Conservation (phyloP, 306 rosid genomes). For the Coriaria nepalensis region DNA sequence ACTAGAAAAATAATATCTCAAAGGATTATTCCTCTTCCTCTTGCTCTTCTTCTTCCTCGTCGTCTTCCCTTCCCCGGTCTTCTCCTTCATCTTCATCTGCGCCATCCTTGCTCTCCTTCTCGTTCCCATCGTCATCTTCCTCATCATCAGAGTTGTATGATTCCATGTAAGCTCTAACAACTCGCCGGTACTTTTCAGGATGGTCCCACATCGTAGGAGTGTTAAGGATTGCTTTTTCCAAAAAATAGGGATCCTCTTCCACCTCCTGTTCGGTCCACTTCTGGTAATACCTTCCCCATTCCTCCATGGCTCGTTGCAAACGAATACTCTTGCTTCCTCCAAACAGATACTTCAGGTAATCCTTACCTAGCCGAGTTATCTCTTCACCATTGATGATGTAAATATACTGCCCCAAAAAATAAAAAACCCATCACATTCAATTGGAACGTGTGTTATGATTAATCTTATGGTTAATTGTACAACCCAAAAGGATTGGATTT, state of each 20-base stretch:
- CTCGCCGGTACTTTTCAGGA: conserved; percentile 4
- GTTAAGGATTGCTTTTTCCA: conserved; percentile 5
- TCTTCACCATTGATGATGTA: conserved; percentile 59
- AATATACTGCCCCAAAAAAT: conserved; percentile 41
- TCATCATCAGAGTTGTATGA: neutral
- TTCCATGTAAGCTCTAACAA: neutral
- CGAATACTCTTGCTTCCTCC: conserved; percentile 52
- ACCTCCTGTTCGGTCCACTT: conserved; percentile 22
- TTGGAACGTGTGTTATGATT: neutral
- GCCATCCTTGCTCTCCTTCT: no score
- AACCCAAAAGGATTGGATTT: no score
- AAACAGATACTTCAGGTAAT: conserved; percentile 44
- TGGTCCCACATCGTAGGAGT: conserved; percentile 14
- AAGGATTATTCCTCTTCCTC: no score
- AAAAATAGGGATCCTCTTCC: conserved; percentile 6
- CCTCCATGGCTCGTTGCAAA: conserved; percentile 33
- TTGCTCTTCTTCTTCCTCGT: no score
- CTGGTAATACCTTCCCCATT: conserved; percentile 30
- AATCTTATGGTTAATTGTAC: neutral
- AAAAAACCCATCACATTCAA: neutral
- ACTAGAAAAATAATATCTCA: no score
- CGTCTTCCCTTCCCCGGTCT: no score
- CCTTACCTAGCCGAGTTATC: conserved; percentile 41
- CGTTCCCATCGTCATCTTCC: neutral
- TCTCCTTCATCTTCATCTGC: no score